Percentiles rank a stretch among this genome's conserved stretches.
phyloP scores from a whole-genome alignment of 2,329 filamentous ascomycete genomes.

The Aspergillus costaricaensis region DNA sequence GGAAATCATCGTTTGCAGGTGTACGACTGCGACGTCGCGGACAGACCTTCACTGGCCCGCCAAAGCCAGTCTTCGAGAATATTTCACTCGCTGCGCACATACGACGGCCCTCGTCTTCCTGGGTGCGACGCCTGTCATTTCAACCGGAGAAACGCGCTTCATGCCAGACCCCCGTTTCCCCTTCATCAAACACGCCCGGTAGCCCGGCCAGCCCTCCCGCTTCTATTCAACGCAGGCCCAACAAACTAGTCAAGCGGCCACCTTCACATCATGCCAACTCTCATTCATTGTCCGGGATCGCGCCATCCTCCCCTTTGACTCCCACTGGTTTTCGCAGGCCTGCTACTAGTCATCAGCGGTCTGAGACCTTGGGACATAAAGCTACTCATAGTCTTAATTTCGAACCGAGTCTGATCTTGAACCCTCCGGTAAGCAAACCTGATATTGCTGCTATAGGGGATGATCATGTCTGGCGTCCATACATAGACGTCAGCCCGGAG shows the following conservation, averaged over 20 bases:
- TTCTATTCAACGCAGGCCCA: conserved; percentile 45
- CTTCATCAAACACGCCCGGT: conserved; percentile 56
- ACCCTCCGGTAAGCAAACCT: conserved; percentile 3
- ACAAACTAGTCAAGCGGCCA: conserved; percentile 65
- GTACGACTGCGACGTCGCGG: conserved; percentile 38
- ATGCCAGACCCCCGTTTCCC: conserved; percentile 54
- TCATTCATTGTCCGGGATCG: conserved; percentile 35
- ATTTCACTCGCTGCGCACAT: conserved; percentile 26
- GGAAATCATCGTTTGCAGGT: conserved; percentile 31
- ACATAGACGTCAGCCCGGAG: conserved; percentile 36
- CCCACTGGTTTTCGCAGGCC: conserved; percentile 58
- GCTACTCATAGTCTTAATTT: conserved; percentile 37
- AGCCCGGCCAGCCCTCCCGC: conserved; percentile 50
- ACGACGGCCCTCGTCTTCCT: conserved; percentile 51
- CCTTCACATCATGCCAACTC: conserved; percentile 54
- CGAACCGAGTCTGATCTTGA: conserved; percentile 24
- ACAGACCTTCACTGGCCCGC: conserved; percentile 39
- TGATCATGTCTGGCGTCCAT: conserved; percentile 40
- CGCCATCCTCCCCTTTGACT: conserved; percentile 41
- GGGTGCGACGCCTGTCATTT: conserved; percentile 59
- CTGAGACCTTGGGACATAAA: conserved; percentile 53
- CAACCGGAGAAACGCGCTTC: conserved; percentile 51
- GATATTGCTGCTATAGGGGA: conserved; percentile 11
- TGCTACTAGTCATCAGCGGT: conserved; percentile 65
- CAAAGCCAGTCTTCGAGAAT: conserved; percentile 31